Percentiles rank a stretch among this genome's conserved stretches.
phyloP scores from a whole-genome alignment of 306 rosid species.

The Quercus berberidifolia region DNA sequence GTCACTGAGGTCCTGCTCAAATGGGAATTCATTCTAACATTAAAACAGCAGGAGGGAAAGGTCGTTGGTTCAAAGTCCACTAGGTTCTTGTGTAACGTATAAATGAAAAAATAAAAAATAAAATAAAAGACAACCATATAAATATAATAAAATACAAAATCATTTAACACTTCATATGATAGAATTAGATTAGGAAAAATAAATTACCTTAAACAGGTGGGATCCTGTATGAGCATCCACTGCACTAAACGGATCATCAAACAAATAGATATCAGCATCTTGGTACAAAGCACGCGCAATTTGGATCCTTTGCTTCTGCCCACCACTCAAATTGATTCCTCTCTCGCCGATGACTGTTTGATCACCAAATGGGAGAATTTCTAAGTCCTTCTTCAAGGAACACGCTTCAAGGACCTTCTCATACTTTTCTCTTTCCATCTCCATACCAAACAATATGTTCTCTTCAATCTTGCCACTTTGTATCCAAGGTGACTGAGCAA shows the following conservation, averaged over 20 bases:
- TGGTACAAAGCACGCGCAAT: slow-evolving; percentile 80
- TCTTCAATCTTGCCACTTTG: slow-evolving; percentile 83
- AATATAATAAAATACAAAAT: background rate
- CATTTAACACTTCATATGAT: background rate
- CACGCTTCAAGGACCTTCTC: slow-evolving; percentile 79
- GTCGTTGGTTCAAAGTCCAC: no score
- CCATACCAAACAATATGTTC: slow-evolving; percentile 67
- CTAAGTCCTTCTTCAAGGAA: slow-evolving; percentile 66
- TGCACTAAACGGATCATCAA: slow-evolving; percentile 91
- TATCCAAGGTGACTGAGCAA: slow-evolving; percentile 90
- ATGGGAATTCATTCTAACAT: no score
- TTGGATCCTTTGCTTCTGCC: slow-evolving; percentile 85
- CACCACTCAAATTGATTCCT: slow-evolving; percentile 90
- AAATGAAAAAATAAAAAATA: background rate
- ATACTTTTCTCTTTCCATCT: slow-evolving; percentile 68
- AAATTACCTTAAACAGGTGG: slow-evolving; percentile 65
- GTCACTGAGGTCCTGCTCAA: no score
- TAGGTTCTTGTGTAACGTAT: no score
- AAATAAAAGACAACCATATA: background rate
- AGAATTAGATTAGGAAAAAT: background rate
- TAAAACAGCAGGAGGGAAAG: no score
- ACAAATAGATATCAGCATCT: slow-evolving; percentile 76
- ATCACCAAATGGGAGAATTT: slow-evolving; percentile 72
- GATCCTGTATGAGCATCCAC: slow-evolving; percentile 96
- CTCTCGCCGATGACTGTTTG: slow-evolving; percentile 82